Evolutionary conservation across 2,329 filamentous ascomycete species (phyloP), one percentile per base, ranked within the genome.

Genomic region (Talaromyces funiculosus): DNA sequence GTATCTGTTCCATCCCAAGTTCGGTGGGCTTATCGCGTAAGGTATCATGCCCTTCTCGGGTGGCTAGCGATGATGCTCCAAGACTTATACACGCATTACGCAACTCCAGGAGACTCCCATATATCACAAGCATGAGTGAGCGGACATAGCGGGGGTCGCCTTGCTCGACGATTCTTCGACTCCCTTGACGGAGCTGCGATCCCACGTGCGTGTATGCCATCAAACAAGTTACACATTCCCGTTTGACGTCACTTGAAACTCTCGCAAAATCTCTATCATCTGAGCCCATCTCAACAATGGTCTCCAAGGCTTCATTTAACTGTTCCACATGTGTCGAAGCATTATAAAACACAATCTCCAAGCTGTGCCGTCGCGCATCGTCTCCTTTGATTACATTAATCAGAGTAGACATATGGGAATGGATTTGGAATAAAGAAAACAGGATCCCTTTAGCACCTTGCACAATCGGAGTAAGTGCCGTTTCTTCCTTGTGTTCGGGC

Each of bases 61-160:
- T 58, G 53, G 69, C 68, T 37, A 78, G 67, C 24, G 51, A 53
- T 33, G 73, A 75, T 56, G 78, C 74, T 29, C 80, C 80, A 54
- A 86, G 75, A 57, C 78, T 75, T 22, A 76, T 74, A 67, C 82
- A 84, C 42, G 83, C 81, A 68, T 86, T 86, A 55, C 82, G 81
- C 62, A 85, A 75, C 68, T 87, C 85, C 49, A 84, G 72, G 53
- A 85, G 69, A 63, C 83, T 82, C 53, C 81, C 80, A 65, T 84
- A 85, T 37, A 86, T 78, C 64, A 84, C 79, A 37, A 85, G 77
- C 72, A 87, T 78, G 45, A 86, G 75, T 16, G 80, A 84, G 26
- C 84, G 81, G 56, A 86, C 73, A 64, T 85, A 82, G 60, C 82
- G 80, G 6, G 80, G 76, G 64, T 86, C 83, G 3, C 80, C 79